Conservation (phyloP, 2,329 filamentous ascomycete species). For the Colletotrichum agaves region DNA sequence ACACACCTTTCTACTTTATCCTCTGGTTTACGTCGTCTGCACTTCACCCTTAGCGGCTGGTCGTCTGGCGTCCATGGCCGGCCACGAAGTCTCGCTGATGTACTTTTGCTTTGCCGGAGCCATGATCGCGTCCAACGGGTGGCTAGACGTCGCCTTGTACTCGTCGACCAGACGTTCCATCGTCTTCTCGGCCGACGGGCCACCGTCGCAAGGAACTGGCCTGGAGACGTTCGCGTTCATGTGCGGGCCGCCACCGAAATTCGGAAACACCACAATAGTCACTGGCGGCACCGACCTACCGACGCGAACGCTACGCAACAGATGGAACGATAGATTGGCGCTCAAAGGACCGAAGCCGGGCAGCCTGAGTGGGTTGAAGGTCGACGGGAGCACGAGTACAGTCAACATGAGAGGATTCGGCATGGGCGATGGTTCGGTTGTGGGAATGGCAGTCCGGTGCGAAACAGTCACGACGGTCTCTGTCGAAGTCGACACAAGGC, state of each 20-base stretch:
- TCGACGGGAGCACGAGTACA: conserved; percentile 43
- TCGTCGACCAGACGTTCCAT: conserved; percentile 63
- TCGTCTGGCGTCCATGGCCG: conserved; percentile 71
- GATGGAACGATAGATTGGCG: conserved; percentile 36
- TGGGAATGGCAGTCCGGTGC: conserved; percentile 53
- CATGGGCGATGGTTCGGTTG: conserved; percentile 40
- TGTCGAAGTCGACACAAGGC: conserved; percentile 46
- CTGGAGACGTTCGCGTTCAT: conserved; percentile 64
- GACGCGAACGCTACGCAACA: conserved; percentile 11
- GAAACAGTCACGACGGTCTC: conserved; percentile 56
- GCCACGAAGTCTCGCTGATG: conserved; percentile 57
- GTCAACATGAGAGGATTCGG: conserved; percentile 48
- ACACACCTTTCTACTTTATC: conserved; percentile 73
- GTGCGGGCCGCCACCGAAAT: conserved; percentile 50
- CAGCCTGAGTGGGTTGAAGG: conserved; percentile 3
- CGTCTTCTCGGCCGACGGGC: conserved; percentile 54
- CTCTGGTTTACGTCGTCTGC: conserved; percentile 75
- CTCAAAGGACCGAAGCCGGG: conserved; percentile 2
- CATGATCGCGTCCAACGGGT: conserved; percentile 67
- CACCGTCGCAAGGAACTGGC: conserved; percentile 57
- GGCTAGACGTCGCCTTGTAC: conserved; percentile 65
- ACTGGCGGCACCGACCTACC: conserved; percentile 40
- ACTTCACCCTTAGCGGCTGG: conserved; percentile 73
- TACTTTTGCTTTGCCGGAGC: conserved; percentile 70
- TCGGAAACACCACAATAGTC: conserved; percentile 54